Evolutionary conservation across 2,329 filamentous ascomycete genomes (phyloP).

Genomic region (Colletotrichum truncatum): DNA sequence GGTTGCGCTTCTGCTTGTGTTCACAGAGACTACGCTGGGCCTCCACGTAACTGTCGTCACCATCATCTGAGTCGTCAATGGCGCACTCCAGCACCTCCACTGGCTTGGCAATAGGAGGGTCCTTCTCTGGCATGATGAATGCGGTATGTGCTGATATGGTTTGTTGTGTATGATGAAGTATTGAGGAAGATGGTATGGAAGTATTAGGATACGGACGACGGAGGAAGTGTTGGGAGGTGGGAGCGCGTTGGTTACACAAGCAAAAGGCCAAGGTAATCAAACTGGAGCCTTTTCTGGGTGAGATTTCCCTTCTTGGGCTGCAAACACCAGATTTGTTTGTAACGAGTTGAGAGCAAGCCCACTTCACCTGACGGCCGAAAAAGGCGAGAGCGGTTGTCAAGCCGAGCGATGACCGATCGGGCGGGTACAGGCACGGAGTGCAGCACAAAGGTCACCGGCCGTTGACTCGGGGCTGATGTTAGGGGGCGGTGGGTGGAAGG

Average conservation of each 20-base stretch:
- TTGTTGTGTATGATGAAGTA: background rate
- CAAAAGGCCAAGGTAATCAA: background rate
- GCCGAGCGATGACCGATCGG: background rate
- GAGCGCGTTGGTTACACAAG: slow-evolving; percentile 7
- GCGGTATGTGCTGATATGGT: background rate
- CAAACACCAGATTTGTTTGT: background rate
- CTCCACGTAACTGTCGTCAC: slow-evolving; percentile 46
- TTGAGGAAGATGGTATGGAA: background rate
- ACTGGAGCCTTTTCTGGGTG: background rate
- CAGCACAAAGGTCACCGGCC: slow-evolving; percentile 1
- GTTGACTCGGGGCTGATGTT: slow-evolving; percentile 15
- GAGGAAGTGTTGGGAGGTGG: background rate
- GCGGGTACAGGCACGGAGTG: slow-evolving; percentile 1
- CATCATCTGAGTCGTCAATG: slow-evolving; percentile 50
- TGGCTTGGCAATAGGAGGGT: background rate
- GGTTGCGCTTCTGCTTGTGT: slow-evolving; percentile 46
- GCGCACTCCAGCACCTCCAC: slow-evolving; percentile 35
- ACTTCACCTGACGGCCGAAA: background rate
- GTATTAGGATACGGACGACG: background rate
- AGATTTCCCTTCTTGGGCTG: background rate
- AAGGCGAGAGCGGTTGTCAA: background rate
- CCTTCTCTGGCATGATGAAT: slow-evolving; percentile 18
- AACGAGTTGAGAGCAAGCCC: background rate
- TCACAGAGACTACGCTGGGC: slow-evolving; percentile 50
- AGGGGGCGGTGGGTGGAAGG: slow-evolving; percentile 5